Evolutionary conservation across 2,329 filamentous ascomycete species (phyloP).

Genomic region (Calonectria montana): DNA sequence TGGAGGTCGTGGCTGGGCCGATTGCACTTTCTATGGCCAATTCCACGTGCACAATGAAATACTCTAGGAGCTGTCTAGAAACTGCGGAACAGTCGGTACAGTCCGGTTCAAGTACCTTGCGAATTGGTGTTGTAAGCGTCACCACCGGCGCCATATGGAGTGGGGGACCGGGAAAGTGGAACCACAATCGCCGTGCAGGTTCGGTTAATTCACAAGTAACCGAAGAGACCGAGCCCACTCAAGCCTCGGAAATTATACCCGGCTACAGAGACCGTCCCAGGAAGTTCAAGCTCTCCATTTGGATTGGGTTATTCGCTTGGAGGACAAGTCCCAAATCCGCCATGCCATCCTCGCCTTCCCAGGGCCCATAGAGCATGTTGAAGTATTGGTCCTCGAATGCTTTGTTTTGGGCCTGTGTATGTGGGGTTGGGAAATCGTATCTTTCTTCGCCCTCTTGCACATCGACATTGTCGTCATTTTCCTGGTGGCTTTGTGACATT

Average conservation of each 20-base stretch:
- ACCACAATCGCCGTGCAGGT: background rate
- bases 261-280: constrained; percentile 42
- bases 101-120: background rate
- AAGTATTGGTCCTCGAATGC: constrained; percentile 51
- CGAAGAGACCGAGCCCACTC: constrained; percentile 21
- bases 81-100: background rate
- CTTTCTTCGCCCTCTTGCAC: constrained; percentile 3
- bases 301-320: constrained; percentile 45
- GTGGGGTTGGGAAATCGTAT: constrained; percentile 24
- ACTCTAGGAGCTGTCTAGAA: background rate
- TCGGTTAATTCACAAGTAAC: constrained; percentile 27
- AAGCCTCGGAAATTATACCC: background rate
- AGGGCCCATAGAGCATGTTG: constrained; percentile 48
- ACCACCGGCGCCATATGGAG: background rate
- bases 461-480: background rate
- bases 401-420: constrained; percentile 37
- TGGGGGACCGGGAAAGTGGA: constrained; percentile 18
- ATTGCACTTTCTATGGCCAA: background rate
- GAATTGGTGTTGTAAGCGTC: background rate
- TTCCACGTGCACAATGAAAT: background rate
- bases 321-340: constrained; percentile 49
- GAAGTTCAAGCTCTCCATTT: constrained; percentile 45
- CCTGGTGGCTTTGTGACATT: background rate
- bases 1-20: background rate
- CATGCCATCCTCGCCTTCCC: constrained; percentile 50